These are phyloP conservation scores for Lumnitzera racemosa DNA, from an alignment of 345 rosid species.

Conservation along the genomic window DNA sequence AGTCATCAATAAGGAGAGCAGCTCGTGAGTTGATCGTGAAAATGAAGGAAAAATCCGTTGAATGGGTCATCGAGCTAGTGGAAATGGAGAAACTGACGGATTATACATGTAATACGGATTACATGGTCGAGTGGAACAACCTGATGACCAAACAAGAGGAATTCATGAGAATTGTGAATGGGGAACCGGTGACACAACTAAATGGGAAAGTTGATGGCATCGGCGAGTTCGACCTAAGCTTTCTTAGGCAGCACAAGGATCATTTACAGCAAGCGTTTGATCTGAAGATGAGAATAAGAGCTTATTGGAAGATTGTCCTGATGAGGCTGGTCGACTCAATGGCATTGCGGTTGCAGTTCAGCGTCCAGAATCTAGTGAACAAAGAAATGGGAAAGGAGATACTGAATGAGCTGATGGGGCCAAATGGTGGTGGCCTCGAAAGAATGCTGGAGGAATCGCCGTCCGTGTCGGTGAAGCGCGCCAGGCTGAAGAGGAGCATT, in stretches of 20 bases:
- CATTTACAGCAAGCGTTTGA: conserved; percentile 10
- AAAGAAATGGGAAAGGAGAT: conserved; percentile 17
- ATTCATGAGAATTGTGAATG: conserved; percentile 1
- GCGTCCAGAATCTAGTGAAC: conserved; percentile 12
- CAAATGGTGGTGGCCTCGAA: conserved; percentile 13
- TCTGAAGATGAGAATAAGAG: no score
- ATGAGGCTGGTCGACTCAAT: conserved; percentile 24
- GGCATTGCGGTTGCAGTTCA: conserved; percentile 16
- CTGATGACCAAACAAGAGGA: conserved; percentile 7
- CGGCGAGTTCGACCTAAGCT: conserved; percentile 4
- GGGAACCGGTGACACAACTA: neutral
- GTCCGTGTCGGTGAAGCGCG: conserved; percentile 8
- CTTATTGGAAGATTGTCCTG: conserved; percentile 26
- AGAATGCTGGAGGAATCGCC: conserved; percentile 26
- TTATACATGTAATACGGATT: conserved; percentile 28
- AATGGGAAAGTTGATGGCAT: conserved; percentile 5
- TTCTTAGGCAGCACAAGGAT: neutral
- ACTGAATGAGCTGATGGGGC: conserved; percentile 14
- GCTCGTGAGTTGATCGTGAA: conserved; percentile 13
- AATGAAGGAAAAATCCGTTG: conserved; percentile 21
- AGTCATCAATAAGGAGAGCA: conserved; percentile 12
- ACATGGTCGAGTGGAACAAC: conserved; percentile 13
- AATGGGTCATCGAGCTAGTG: conserved; percentile 21
- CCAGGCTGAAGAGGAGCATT: conserved; percentile 19
- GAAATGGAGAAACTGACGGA: conserved; percentile 32